phyloP scores from a whole-genome alignment of 2,329 filamentous ascomycete genomes.

The Epichloe aotearoae region DNA sequence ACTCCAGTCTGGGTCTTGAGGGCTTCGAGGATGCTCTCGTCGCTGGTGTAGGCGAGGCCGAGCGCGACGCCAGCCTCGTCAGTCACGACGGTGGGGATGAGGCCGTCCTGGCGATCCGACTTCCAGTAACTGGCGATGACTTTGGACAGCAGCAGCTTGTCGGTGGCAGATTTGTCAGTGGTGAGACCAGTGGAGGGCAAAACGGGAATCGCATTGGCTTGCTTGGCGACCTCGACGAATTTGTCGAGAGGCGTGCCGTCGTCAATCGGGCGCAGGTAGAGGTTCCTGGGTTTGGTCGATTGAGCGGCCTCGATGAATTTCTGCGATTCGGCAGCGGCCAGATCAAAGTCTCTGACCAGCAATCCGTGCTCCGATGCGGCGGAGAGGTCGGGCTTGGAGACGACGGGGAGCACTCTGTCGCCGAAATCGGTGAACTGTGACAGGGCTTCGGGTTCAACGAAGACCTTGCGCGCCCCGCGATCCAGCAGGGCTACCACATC shows the following conservation, averaged over 20 bases:
- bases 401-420: conserved; percentile 39
- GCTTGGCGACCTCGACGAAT: conserved; percentile 34
- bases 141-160: conserved; percentile 46
- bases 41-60: conserved; percentile 87
- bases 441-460: conserved; percentile 62
- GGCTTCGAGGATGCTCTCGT: conserved; percentile 79
- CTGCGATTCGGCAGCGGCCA: conserved; percentile 24
- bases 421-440: conserved; percentile 42
- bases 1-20: conserved; percentile 67
- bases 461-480: conserved; percentile 70
- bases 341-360: conserved; percentile 39
- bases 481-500: conserved; percentile 74
- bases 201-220: conserved; percentile 53
- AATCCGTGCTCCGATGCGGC: conserved; percentile 35
- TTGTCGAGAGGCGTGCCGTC: conserved; percentile 31
- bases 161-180: conserved; percentile 47
- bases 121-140: conserved; percentile 63
- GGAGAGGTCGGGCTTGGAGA: conserved; percentile 32
- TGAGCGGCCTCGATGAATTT: conserved; percentile 32
- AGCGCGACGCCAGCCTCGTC: conserved; percentile 76
- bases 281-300: conserved; percentile 30
- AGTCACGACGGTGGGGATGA: conserved; percentile 82
- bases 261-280: conserved; percentile 38
- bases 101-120: conserved; percentile 69
- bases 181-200: conserved; percentile 60